Evolutionary conservation across 805 yeast genomes (phyloP), one percentile per base, ranked within the genome.

Genomic region (Tetrapisispora arboricola): DNA sequence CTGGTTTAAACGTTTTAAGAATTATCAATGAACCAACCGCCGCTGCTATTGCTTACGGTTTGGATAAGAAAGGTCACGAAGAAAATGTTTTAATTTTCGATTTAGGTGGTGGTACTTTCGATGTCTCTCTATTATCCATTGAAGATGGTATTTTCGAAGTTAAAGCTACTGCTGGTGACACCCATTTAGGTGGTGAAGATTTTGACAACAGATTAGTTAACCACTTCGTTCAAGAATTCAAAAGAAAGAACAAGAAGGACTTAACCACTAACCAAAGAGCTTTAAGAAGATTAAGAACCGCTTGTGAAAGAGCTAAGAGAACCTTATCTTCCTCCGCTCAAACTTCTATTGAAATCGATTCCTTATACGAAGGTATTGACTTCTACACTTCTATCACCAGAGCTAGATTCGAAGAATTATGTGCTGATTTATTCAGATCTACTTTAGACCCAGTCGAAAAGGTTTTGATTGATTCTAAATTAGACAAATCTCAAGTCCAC

Each of bases 21-120:
- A 86, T 86, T 68, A 86, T 86, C 61, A 86, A 86, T 73, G 95
- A 86, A 73, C 95, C 95, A 60, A 86, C 86, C 60, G 84, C 86
- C 47, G 97, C 97, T 58, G 97, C 97, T 53, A 85, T 88, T 70
- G 97, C 97, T 61, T 90, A 90, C 76, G 97, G 97, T 75, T 77
- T 90, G 57, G 73, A 68, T 49, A 69, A 69, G 65, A 68, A 67
- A 48, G 76, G 79, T 51, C 73, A 72, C 39, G 96, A 88, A 72
- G 82, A 81, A 68, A 84, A 88, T 65, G 94, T 88, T 44, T 75
- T 87, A 62, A 85, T 87, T 65, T 87, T 86, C 72, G 96, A 87
- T 70, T 76, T 88, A 58, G 96, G 96, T 78, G 96, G 96, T 74
- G 96, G 96, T 79, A 88, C 96, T 60, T 88, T 88, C 72, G 96